Evolutionary conservation across 805 yeast species (phyloP), one percentile per base, ranked within the genome.

Genomic region (Kuraishia capsulata): DNA sequence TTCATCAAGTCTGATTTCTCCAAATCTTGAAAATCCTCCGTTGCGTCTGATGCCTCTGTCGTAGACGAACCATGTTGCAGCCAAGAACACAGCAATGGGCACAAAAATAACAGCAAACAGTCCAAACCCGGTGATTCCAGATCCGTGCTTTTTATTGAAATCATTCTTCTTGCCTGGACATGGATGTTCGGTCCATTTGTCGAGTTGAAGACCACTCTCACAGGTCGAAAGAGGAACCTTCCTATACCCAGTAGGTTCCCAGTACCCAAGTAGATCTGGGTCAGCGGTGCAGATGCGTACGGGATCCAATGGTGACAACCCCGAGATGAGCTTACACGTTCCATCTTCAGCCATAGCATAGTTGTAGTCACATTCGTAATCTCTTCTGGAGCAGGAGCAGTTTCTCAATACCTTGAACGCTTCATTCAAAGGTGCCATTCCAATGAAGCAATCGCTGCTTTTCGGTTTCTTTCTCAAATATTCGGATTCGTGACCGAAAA

Each of bases 361-460:
- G 59, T 89, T 89, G 64, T 78, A 86, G 57, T 92, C 98, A 70
- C 98, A 92, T 59, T 92, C 98, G 53, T 65, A 92, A 52, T 90
- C 98, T 38, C 73, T 71, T 57, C 96, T 73, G 0, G 92, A 70
- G 63, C 98, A 92, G 1, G 81, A 54, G 62, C 98, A 92, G 55
- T 84, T 79, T 42, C 76, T 65, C 9, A 71, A 54, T 10, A 71
- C 64, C 45, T 68, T 70, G 51, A 67, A 73, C 1, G 84, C 88
- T 21, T 72, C 64, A 20, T 62, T 54, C 31, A 84, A 64, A 34
- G 81, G 76, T 3, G 78, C 76, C 39, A 73, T 73, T 11, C 81
- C 81, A 44, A 86, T 79, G 51, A 78, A 83, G 59, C 95, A 90
- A 44, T 78, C 74, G 14, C 61, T 44, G 35, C 67, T 70, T 19